Conservation (phyloP, 2,329 filamentous ascomycete species). For the Colletotrichum musae region DNA sequence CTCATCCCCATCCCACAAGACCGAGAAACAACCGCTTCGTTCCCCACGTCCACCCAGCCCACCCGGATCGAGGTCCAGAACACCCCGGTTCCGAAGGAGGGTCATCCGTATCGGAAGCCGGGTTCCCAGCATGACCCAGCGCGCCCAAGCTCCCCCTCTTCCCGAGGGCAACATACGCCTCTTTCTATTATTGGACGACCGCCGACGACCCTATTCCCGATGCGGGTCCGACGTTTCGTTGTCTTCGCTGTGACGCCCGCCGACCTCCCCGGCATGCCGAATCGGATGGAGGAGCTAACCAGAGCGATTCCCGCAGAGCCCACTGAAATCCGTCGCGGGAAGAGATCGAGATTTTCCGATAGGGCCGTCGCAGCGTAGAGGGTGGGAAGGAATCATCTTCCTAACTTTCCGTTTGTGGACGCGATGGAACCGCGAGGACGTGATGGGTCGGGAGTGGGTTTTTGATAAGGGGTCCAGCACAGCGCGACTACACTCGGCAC, state of each 20-base stretch:
- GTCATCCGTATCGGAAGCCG: constrained; percentile 15
- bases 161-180: constrained; percentile 1
- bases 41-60: neutral
- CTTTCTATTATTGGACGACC: constrained; percentile 6
- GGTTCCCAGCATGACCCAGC: neutral
- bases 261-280: neutral
- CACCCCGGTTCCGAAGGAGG: constrained; percentile 16
- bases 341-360: neutral
- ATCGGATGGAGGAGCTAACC: constrained; percentile 9
- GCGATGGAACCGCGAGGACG: neutral
- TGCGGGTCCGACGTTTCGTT: constrained; percentile 35
- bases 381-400: constrained; percentile 10
- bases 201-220: constrained; percentile 19
- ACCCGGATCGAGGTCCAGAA: neutral
- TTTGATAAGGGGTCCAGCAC: too few species aligned
- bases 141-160: neutral
- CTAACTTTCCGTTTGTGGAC: neutral
- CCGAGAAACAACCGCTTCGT: neutral
- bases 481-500: constrained; percentile 6
- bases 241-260: constrained; percentile 16
- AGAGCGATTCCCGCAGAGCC: neutral
- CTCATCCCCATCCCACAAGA: neutral
- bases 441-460: neutral
- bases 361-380: neutral
- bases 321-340: too few species aligned